Conservation (phyloP, 352 stramenopile genomes). For the Pythium dissotocum region DNA sequence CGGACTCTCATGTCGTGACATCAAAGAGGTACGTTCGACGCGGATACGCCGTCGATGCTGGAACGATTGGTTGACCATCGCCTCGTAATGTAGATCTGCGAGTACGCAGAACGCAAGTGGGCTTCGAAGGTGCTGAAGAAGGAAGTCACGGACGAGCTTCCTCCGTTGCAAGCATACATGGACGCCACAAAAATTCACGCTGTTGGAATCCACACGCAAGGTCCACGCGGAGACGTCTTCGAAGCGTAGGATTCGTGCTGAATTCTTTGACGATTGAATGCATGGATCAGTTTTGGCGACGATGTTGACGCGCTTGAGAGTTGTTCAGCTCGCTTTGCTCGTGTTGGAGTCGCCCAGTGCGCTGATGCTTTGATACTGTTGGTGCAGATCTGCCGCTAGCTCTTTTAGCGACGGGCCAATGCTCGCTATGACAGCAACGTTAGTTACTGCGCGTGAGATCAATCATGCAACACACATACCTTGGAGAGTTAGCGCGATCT, state of each 20-base stretch:
- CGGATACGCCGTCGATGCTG: background rate
- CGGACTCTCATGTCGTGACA: slow-evolving; percentile 92
- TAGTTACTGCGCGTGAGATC: background rate
- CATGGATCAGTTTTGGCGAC: background rate
- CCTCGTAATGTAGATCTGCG: slow-evolving; percentile 67
- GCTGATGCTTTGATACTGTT: slow-evolving; percentile 20
- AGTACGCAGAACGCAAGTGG: slow-evolving; percentile 93
- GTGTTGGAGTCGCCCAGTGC: background rate
- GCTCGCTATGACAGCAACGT: slow-evolving; percentile 4
- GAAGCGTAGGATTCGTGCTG: slow-evolving; percentile 19
- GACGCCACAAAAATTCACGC: slow-evolving; percentile 75
- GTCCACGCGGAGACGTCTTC: slow-evolving; percentile 40
- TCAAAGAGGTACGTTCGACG: slow-evolving; percentile 82
- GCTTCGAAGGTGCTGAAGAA: slow-evolving; percentile 90
- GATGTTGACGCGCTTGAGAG: background rate
- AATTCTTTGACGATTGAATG: background rate
- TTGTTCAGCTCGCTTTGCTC: background rate
- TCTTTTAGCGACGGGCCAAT: slow-evolving; percentile 16
- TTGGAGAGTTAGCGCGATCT: slow-evolving; percentile 18
- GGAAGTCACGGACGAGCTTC: slow-evolving; percentile 71
- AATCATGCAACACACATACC: slow-evolving; percentile 4
- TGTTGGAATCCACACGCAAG: slow-evolving; percentile 43
- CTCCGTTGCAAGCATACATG: slow-evolving; percentile 67
- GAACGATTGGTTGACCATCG: background rate
- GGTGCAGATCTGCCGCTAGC: slow-evolving; percentile 19